Base-by-base conservation (phyloP, 768 basidiomycete species). In the Chalciporus chontae region DNA sequence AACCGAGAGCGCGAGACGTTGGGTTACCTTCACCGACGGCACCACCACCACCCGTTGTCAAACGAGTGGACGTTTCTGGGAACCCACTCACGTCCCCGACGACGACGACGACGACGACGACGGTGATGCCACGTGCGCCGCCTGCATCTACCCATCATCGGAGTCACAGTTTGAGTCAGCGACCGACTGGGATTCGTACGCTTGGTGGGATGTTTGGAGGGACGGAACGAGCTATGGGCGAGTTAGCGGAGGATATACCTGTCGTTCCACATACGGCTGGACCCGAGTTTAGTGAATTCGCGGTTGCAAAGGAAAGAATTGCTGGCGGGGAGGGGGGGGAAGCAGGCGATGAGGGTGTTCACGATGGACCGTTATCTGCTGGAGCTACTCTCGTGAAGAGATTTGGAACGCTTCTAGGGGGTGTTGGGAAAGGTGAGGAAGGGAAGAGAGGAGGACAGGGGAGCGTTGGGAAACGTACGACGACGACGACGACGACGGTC, bases 161-260 rank as follows among this genome's bases (percentile, higher is more conserved):
- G 47, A 91, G 87, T 53, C 90, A 92, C 64, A 89, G 87, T 61
- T 76, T 93, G 67, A 88, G 85, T 57, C 87, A 90, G 62, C 71
- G 88, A 17, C 90, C 87, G 10, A 69, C 62, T 2, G 69, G 67
- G 3, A 57, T 76, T 17, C 74, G 80, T 39, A 78, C 80, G 3
- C 80, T 83, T 79, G 74, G 77, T 21, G 79, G 77, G 9, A 75
- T 84, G 71, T 83, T 86, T 64, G 82, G 84, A 13, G 60, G 61
- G 24, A 37, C 55, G 3, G 68, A 63, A 45, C 69, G 59, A 45
- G 63, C 63, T 17, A 69, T 71, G 31, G 75, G 76, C 43, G 81
- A 81, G 61, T 63, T 71, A 23, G 75, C 73, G 8, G 65, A 63
- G 42, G 65, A 64, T 23, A 50, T 52, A 19, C 70, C 76, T 45